phyloP scores from a whole-genome alignment of 2,329 filamentous ascomycete genomes.

The Cladosporium halotolerans region DNA sequence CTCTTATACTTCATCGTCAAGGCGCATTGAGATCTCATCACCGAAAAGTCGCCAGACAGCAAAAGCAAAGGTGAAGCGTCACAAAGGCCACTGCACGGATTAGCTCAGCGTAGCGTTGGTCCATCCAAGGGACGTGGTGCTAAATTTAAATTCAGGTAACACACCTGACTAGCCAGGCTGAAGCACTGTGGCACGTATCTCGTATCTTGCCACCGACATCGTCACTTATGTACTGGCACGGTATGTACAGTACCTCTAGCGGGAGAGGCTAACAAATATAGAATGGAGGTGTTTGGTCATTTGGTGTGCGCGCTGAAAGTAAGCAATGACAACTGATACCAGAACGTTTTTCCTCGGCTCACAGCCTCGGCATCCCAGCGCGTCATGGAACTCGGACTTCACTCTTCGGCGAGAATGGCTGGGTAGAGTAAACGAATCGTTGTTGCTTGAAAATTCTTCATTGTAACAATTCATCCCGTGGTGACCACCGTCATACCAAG shows the following conservation, averaged over 20 bases:
- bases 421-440: too few relatives aligned
- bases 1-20: constrained; percentile 4
- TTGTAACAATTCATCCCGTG: neutral
- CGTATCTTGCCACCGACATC: neutral
- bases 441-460: neutral
- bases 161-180: neutral
- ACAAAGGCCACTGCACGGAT: neutral
- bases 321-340: too few relatives aligned
- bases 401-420: too few relatives aligned
- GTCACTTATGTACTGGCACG: neutral
- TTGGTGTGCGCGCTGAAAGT: too few relatives aligned
- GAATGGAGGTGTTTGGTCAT: too few relatives aligned
- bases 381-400: too few relatives aligned
- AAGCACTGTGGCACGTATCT: neutral
- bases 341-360: too few relatives aligned
- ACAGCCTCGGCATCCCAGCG: too few relatives aligned
- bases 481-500: neutral
- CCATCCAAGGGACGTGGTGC: neutral
- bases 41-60: neutral
- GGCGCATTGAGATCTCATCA: neutral
- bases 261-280: too few relatives aligned
- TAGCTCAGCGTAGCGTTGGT: neutral
- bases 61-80: constrained; percentile 2
- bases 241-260: too few relatives aligned
- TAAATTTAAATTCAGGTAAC: constrained; percentile 1